A percentile compares a stretch with the other conserved stretches of the same genome.
phyloP scores from a whole-genome alignment of 2,329 filamentous ascomycete genomes.

The Neobulgaria alba region DNA sequence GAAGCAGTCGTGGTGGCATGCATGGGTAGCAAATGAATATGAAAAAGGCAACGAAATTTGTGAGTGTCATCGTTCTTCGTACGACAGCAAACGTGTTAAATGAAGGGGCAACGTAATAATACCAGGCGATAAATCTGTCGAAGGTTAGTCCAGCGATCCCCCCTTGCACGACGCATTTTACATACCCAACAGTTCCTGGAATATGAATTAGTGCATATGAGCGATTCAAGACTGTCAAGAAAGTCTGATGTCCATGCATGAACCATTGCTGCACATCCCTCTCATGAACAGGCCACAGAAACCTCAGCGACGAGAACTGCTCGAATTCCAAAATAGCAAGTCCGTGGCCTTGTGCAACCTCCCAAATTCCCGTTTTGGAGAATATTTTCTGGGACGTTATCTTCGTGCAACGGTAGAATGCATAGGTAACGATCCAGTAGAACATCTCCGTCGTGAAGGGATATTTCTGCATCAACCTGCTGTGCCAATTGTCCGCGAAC shows the following conservation, averaged over 20 bases:
- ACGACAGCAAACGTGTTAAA: conserved; percentile 37
- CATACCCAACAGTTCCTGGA: conserved; percentile 49
- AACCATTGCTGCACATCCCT: conserved; percentile 48
- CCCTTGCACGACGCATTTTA: not conserved
- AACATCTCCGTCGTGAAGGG: conserved; percentile 60
- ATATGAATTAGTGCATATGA: conserved; percentile 53
- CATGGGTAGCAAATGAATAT: conserved; percentile 44
- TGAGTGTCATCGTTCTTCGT: conserved; percentile 42
- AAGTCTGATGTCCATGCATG: conserved; percentile 41
- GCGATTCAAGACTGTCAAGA: conserved; percentile 48
- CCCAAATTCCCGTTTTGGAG: conserved; percentile 39
- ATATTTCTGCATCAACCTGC: conserved; percentile 55
- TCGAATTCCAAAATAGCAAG: conserved; percentile 47
- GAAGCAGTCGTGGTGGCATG: conserved; percentile 44
- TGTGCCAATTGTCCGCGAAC: conserved; percentile 53
- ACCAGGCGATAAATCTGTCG: conserved; percentile 52
- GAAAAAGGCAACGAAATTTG: conserved; percentile 44
- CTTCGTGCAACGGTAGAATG: conserved; percentile 25
- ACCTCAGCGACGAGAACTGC: conserved; percentile 39
- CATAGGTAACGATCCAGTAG: conserved; percentile 51
- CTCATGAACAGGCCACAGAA: conserved; percentile 45
- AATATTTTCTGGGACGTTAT: conserved; percentile 27
- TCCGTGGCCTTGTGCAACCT: conserved; percentile 46
- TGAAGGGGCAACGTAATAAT: conserved; percentile 49
- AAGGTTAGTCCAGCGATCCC: conserved; percentile 9